phyloP scores from a whole-genome alignment of 805 yeast genomes.

The Lachancea mirantina region DNA sequence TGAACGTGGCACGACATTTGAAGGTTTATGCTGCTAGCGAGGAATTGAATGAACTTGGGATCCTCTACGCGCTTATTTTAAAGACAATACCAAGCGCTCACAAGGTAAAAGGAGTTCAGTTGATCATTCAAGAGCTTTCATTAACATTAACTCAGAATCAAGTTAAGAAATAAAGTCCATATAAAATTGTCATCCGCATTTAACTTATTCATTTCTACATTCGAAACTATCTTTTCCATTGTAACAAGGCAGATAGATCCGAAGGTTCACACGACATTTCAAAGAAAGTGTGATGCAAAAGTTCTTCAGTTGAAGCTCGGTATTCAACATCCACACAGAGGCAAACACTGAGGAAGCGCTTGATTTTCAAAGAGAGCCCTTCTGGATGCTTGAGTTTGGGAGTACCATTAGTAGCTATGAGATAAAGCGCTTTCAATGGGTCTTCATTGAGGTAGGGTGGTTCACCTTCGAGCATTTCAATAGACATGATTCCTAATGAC shows the following conservation, averaged over 20 bases:
- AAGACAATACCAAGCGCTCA: conserved; percentile 30
- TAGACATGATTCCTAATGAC: conserved; percentile 97
- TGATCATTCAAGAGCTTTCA: conserved; percentile 23
- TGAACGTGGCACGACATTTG: conserved; percentile 14
- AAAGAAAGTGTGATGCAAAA: conserved; percentile 69
- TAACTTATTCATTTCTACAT: background rate
- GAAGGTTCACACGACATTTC: conserved; percentile 53
- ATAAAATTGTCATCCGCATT: background rate
- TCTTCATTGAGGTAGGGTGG: conserved; percentile 97
- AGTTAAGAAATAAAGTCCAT: conserved; percentile 1
- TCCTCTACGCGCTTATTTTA: conserved; percentile 26
- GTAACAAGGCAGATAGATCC: conserved; percentile 53
- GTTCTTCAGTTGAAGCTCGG: conserved; percentile 85
- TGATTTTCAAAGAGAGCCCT: conserved; percentile 67
- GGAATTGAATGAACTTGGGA: conserved; percentile 12
- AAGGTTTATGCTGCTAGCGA: conserved; percentile 1
- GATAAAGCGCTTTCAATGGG: conserved; percentile 85
- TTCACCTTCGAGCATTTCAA: conserved; percentile 98
- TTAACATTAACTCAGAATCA: conserved; percentile 8
- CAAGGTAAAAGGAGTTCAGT: conserved; percentile 26
- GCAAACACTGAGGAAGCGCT: conserved; percentile 82
- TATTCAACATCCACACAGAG: conserved; percentile 89
- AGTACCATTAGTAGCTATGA: conserved; percentile 95
- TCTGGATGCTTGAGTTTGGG: conserved; percentile 91
- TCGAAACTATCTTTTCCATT: conserved; percentile 34